phyloP scores from a whole-genome alignment of 768 basidiomycete genomes.

The Termitomyces sp. region DNA sequence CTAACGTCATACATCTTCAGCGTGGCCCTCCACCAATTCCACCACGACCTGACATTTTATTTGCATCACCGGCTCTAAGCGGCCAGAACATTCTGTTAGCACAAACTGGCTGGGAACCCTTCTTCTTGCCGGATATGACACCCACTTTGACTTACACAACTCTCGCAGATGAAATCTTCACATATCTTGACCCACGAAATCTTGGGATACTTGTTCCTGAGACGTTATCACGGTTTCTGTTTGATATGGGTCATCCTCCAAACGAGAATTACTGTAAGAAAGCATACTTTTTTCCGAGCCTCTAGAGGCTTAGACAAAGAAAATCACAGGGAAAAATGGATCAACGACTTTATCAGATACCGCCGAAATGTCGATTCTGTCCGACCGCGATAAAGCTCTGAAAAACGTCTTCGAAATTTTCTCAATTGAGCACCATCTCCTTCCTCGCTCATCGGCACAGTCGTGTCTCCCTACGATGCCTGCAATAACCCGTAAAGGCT shows the following conservation, averaged over 20 bases:
- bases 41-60: background rate
- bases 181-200: constrained; percentile 11
- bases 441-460: constrained; percentile 6
- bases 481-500: constrained; percentile 11
- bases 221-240: constrained; percentile 9
- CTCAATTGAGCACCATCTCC: constrained; percentile 10
- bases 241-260: constrained; percentile 10
- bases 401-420: constrained; percentile 9
- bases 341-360: background rate
- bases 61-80: background rate
- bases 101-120: constrained; percentile 9
- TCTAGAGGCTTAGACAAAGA: background rate
- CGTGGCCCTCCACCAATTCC: background rate
- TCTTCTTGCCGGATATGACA: constrained; percentile 8
- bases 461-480: constrained; percentile 8
- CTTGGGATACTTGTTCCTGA: constrained; percentile 8
- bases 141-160: constrained; percentile 10
- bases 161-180: constrained; percentile 13
- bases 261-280: constrained; percentile 9
- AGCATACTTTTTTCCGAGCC: background rate
- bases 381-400: constrained; percentile 1
- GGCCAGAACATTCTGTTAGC: background rate
- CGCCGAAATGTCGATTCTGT: background rate
- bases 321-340: constrained; percentile 7
- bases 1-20: background rate